Conservation (phyloP, 352 stramenopile genomes). For the Pythium volutum region DNA sequence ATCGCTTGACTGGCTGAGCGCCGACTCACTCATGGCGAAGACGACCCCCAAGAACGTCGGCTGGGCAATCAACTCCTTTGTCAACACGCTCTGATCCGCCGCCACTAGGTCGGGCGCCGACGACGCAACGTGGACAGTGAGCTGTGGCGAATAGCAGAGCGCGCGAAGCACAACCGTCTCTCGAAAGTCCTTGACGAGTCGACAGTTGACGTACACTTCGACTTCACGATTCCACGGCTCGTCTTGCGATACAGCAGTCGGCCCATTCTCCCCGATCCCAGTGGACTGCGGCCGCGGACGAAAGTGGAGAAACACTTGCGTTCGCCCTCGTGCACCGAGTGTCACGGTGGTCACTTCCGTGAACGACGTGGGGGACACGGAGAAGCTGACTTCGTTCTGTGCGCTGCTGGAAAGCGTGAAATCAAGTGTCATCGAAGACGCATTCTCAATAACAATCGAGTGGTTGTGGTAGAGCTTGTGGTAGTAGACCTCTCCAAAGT, state of each 20-base stretch:
- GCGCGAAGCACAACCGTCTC: constrained; percentile 79
- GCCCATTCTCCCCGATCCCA: constrained; percentile 14
- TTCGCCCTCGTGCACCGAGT: constrained; percentile 55
- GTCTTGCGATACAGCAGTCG: not conserved
- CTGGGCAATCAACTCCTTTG: constrained; percentile 34
- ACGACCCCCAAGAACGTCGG: constrained; percentile 79
- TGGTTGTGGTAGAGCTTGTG: constrained; percentile 89
- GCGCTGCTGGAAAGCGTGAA: constrained; percentile 87
- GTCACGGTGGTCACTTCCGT: constrained; percentile 80
- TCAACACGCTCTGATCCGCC: constrained; percentile 23
- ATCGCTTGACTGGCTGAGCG: constrained; percentile 39
- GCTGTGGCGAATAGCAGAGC: constrained; percentile 74
- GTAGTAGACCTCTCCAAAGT: constrained; percentile 87
- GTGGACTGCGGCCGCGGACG: constrained; percentile 52
- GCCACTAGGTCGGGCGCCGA: constrained; percentile 35
- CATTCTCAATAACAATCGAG: constrained; percentile 88
- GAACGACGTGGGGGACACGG: constrained; percentile 77
- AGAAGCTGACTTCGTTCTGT: constrained; percentile 82
- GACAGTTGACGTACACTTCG: constrained; percentile 86
- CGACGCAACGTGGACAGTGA: constrained; percentile 66
- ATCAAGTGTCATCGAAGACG: constrained; percentile 76
- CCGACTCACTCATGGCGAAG: constrained; percentile 74
- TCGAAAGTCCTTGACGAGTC: constrained; percentile 85
- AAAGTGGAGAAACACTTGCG: constrained; percentile 88
- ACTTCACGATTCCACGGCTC: constrained; percentile 82